These are phyloP conservation scores for Ceratonia siliqua DNA, from an alignment of 306 rosid species.

Conservation along the genomic window DNA sequence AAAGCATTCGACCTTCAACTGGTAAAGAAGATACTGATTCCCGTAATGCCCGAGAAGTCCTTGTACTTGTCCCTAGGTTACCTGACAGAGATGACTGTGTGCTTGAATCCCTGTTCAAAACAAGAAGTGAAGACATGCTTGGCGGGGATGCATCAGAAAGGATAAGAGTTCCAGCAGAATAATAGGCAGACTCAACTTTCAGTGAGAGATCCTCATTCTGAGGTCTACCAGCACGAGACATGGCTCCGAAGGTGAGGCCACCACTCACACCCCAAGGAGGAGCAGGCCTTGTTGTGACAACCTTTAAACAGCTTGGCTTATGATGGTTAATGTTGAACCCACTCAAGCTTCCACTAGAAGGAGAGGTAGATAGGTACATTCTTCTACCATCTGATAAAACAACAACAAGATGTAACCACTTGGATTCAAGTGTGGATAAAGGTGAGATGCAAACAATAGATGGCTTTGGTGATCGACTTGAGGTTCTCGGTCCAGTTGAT, in stretches of 20 bases:
- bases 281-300: slow-evolving; percentile 95
- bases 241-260: slow-evolving; percentile 85
- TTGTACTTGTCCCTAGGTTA: slow-evolving; percentile 54
- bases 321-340: slow-evolving; percentile 71
- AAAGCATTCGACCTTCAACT: slow-evolving; percentile 95
- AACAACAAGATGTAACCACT: slow-evolving; percentile 86
- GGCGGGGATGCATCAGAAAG: slow-evolving; percentile 97
- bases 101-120: slow-evolving; percentile 79
- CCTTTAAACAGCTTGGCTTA: slow-evolving; percentile 84
- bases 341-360: slow-evolving; percentile 78
- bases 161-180: slow-evolving; percentile 89
- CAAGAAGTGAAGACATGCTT: slow-evolving; percentile 78
- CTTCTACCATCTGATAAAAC: slow-evolving; percentile 96
- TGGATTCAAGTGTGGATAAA: slow-evolving; percentile 87
- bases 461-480: slow-evolving; percentile 69
- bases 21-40: slow-evolving; percentile 88
- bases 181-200: slow-evolving; percentile 88
- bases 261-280: slow-evolving; percentile 92
- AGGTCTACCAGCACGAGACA: slow-evolving; percentile 80
- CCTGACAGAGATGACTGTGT: slow-evolving; percentile 65
- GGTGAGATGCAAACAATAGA: slow-evolving; percentile 89
- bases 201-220: slow-evolving; percentile 88
- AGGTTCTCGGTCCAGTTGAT: slow-evolving; percentile 69
- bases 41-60: slow-evolving; percentile 87
- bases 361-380: slow-evolving; percentile 91